Base-by-base conservation (phyloP, 2,329 filamentous ascomycete species). In the Cryphonectria parasitica region DNA sequence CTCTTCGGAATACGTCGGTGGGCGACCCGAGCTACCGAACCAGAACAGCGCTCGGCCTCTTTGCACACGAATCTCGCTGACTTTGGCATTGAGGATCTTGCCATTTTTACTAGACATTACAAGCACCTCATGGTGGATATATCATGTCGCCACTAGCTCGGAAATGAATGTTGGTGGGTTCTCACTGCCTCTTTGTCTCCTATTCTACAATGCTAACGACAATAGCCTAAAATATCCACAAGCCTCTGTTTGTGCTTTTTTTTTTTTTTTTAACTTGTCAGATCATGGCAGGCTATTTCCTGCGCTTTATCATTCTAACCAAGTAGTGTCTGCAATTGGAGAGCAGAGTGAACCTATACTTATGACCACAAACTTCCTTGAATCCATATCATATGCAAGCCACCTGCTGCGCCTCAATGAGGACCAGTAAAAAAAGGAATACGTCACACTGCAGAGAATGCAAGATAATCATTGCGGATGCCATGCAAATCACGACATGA, bases 131-230 rank as follows among this genome's bases (percentile, higher is more conserved):
- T 39, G 58, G 58, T 39, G 58, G 58, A 61, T 39, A 61, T 39
- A 39, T 58, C 58, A 61, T 39, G 22, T 61, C 31, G 34, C 58
- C 19, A 61, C 31, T 34, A 61, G 58, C 58, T 61, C 58, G 58
- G 58, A 61, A 22, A 61, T 61, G 58, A 61, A 31, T 10, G 25
- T 39, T 39, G 58, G 17, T 15, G 19, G 34, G 17, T 3, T n/a
- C n/a, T 61, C 58, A 36, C 58, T 36, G 58, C 58, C 34, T 61
- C 34, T 3, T 61, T 36, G 31, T 61, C 58, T 39, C 58, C 58
- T 61, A 39, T 34, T 60, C 10, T 2, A 39, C 58, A 10, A 39
- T 11, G 11, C 10, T 39, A 11, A 13, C 7, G 13, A 22, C 31
- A n/a, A 36, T 31, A 8, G 8, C 58, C 7, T 1, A 13, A 11